These are phyloP conservation scores for Calonectria hawksworthii DNA, from an alignment of 2,329 filamentous ascomycete genomes.

Conservation along the genomic window DNA sequence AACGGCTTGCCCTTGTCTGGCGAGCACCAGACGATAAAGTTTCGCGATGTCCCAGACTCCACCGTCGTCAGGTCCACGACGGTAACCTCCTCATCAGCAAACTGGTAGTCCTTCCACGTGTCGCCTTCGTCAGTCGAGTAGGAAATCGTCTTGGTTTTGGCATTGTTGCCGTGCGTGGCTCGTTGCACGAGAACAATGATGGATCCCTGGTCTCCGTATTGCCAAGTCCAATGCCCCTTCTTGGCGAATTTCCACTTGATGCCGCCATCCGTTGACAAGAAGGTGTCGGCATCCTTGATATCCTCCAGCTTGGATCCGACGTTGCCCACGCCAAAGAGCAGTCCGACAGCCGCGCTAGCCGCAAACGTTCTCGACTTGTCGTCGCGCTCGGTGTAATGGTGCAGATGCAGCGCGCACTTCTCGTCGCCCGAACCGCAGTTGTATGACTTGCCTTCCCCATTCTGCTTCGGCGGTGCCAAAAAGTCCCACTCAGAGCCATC, in stretches of 20 bases:
- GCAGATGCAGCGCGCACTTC: conserved; percentile 89
- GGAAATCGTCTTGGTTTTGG: conserved; percentile 77
- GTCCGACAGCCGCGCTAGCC: conserved; percentile 86
- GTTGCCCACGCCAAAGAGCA: conserved; percentile 94
- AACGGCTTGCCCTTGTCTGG: conserved; percentile 69
- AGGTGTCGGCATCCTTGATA: conserved; percentile 85
- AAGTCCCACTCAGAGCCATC: conserved; percentile 91
- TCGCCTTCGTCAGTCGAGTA: conserved; percentile 88
- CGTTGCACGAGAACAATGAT: conserved; percentile 90
- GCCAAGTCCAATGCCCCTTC: conserved; percentile 92
- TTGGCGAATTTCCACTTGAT: conserved; percentile 88
- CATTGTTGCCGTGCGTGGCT: conserved; percentile 73
- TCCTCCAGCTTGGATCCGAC: conserved; percentile 79
- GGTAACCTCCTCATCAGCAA: conserved; percentile 78
- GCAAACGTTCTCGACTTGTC: conserved; percentile 90
- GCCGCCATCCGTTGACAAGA: conserved; percentile 92
- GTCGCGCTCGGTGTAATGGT: conserved; percentile 92
- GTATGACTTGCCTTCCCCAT: conserved; percentile 80
- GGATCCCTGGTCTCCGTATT: conserved; percentile 95
- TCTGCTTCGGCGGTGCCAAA: conserved; percentile 78
- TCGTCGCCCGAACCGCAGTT: conserved; percentile 74
- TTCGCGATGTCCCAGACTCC: conserved; percentile 88
- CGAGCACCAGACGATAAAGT: conserved; percentile 91
- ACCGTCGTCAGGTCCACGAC: conserved; percentile 89
- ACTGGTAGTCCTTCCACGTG: conserved; percentile 83